A percentile compares a stretch with the other conserved stretches of the same genome.
These are phyloP conservation scores for Irpex lacteus DNA, from an alignment of 1,284 basidiomycete genomes.

Conservation along the genomic window DNA sequence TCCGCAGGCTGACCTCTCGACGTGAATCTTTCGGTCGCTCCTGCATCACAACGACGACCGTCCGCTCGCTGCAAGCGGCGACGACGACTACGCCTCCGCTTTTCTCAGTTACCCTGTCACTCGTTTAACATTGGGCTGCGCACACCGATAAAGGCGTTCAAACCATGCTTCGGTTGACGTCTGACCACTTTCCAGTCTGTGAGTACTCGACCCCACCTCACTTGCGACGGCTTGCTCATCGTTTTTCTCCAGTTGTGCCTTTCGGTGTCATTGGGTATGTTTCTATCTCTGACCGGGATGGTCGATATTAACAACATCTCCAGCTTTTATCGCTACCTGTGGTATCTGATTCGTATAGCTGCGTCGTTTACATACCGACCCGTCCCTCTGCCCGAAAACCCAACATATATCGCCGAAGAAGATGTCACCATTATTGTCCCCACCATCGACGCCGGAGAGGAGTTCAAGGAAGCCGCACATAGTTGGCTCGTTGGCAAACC, in stretches of 20 bases:
- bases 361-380: constrained; percentile 79
- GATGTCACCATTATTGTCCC: constrained; percentile 95
- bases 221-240: constrained; percentile 7
- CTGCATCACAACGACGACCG: constrained; percentile 4
- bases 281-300: not conserved
- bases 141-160: constrained; percentile 18
- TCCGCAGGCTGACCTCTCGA: not conserved
- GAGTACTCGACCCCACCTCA: constrained; percentile 19
- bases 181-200: constrained; percentile 42
- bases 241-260: constrained; percentile 64
- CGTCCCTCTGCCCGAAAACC: constrained; percentile 82
- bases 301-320: constrained; percentile 11
- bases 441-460: constrained; percentile 91
- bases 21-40: constrained; percentile 1
- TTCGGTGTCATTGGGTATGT: constrained; percentile 87
- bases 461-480: constrained; percentile 90
- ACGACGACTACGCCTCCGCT: constrained; percentile 4
- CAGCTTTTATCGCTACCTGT: constrained; percentile 87
- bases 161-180: constrained; percentile 38
- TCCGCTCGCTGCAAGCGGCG: constrained; percentile 18
- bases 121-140: constrained; percentile 16
- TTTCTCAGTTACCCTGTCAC: constrained; percentile 11
- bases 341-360: constrained; percentile 81
- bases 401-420: constrained; percentile 84
- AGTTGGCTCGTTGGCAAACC: constrained; percentile 89